Conservation (phyloP, 106 monocot genomes). For the Acorus calamus region DNA sequence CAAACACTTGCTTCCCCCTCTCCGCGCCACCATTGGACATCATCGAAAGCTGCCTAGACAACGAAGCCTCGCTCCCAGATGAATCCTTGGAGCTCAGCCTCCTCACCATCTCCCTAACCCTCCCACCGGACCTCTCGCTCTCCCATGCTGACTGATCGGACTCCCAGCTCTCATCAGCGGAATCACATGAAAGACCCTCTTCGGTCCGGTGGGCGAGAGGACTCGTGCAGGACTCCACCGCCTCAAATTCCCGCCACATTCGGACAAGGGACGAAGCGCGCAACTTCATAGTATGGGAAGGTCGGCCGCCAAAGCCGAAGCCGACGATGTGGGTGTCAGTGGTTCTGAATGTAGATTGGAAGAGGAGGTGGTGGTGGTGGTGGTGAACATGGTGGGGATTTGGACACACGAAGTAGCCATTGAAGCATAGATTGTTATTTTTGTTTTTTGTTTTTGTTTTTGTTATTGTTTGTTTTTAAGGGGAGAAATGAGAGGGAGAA, state of each 20-base stretch:
- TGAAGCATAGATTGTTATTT: neutral
- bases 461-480: no score
- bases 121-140: conserved; percentile 14
- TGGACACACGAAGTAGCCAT: conserved; percentile 30
- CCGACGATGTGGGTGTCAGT: neutral
- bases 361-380: neutral
- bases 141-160: conserved; percentile 10
- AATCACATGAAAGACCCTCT: no score
- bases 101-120: conserved; percentile 17
- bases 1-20: neutral
- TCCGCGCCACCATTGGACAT: neutral
- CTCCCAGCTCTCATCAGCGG: conserved; percentile 11
- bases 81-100: conserved; percentile 8
- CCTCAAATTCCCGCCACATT: conserved; percentile 92
- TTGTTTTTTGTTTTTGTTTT: no score
- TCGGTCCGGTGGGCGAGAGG: no score
- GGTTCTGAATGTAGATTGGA: neutral
- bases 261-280: conserved; percentile 77
- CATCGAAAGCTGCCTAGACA: no score
- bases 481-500: no score
- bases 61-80: neutral
- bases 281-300: conserved; percentile 25
- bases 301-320: neutral
- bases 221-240: neutral
- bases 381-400: conserved; percentile 6